Percentiles rank a stretch among this genome's conserved stretches.
Evolutionary conservation across 176 grass and related monocot genomes (phyloP).

Genomic region (Oryza officinalis): DNA sequence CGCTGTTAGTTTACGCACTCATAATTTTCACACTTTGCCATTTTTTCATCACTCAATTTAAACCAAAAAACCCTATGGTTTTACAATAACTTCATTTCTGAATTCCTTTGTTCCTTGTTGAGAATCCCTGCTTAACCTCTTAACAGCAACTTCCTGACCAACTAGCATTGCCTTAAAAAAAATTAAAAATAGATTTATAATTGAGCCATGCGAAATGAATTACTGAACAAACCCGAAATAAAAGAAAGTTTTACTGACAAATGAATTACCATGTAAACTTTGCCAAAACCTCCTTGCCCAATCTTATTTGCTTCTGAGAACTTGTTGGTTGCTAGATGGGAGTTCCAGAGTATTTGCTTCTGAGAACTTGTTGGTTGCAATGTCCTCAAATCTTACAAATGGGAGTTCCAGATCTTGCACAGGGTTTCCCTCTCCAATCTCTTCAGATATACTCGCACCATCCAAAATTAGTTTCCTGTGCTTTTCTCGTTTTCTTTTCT

Average conservation of each 20-base stretch:
- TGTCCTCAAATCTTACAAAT: constrained; percentile 29
- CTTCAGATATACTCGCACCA: not conserved
- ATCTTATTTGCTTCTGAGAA: constrained; percentile 29
- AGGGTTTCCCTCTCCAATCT: not conserved
- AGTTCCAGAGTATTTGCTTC: constrained; percentile 9
- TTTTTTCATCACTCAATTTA: too few relatives aligned
- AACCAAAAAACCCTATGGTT: too few relatives aligned
- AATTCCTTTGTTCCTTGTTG: not conserved
- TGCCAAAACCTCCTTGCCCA: constrained; percentile 40
- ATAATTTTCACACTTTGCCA: too few relatives aligned
- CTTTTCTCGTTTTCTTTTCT: constrained; percentile 19
- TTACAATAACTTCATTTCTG: not conserved
- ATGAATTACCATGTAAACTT: constrained; percentile 18
- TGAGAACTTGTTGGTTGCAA: constrained; percentile 26
- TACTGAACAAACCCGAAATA: not conserved
- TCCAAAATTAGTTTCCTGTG: not conserved
- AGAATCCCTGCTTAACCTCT: not conserved
- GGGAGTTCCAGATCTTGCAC: not conserved
- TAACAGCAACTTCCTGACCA: not conserved
- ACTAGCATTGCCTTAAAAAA: not conserved
- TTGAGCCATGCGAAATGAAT: not conserved
- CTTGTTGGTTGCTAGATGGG: not conserved
- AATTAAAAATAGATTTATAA: not conserved
- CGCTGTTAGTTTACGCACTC: too few relatives aligned
- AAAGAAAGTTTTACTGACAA: not conserved